Percentiles rank a stretch among this genome's conserved stretches.
Conservation (phyloP, 1,284 basidiomycete genomes). For the Leccinum huronense region DNA sequence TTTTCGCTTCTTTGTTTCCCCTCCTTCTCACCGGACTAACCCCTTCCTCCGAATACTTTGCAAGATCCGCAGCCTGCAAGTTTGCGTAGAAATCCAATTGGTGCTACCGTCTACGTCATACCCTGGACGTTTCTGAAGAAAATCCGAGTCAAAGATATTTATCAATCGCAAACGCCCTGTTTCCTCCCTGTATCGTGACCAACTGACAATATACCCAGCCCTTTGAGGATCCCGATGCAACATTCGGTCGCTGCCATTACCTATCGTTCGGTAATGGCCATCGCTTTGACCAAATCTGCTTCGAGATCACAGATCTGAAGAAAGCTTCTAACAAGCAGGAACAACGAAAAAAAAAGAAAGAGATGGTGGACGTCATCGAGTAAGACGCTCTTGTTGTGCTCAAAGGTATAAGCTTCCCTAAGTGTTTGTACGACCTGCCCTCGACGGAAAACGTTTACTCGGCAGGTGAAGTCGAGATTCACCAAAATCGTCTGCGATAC, state of each 20-base stretch:
- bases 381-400: conserved; percentile 87
- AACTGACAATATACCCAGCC: conserved; percentile 51
- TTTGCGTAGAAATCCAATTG: conserved; percentile 82
- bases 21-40: conserved; percentile 70
- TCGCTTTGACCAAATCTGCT: conserved; percentile 84
- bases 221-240: conserved; percentile 96
- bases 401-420: conserved; percentile 86
- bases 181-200: neutral
- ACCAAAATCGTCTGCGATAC: conserved; percentile 95
- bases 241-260: conserved; percentile 86
- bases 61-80: conserved; percentile 81
- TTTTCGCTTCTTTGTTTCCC: conserved; percentile 50
- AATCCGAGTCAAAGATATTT: too few species aligned
- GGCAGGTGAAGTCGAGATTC: conserved; percentile 93
- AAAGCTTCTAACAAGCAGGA: conserved; percentile 97
- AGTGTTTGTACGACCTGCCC: conserved; percentile 90
- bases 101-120: conserved; percentile 44
- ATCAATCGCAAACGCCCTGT: neutral
- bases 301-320: conserved; percentile 88
- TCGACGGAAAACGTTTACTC: conserved; percentile 89
- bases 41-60: conserved; percentile 79
- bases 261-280: conserved; percentile 86
- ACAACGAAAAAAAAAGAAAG: conserved; percentile 82
- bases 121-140: too few species aligned
- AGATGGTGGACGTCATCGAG: conserved; percentile 96